Conservation (phyloP, 805 yeast species). For the Allodekkera sacchari region DNA sequence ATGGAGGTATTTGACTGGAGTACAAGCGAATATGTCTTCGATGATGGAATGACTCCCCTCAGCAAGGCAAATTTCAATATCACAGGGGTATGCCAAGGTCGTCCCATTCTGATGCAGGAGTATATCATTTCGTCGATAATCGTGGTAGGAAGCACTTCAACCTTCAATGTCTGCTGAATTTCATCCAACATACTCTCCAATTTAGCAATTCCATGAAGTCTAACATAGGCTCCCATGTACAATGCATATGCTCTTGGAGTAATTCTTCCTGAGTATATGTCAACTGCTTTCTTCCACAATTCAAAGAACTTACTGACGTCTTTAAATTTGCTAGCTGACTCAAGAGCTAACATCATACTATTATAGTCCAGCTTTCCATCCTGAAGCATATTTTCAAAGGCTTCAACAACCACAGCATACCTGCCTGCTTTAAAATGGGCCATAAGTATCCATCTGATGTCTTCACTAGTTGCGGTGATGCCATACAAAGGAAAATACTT, state of each 20-base stretch:
- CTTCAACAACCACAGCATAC: conserved; percentile 13
- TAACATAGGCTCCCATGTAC: conserved; percentile 15
- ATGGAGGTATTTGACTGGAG: conserved; percentile 15
- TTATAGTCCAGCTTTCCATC: conserved; percentile 8
- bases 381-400: conserved; percentile 7
- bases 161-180: conserved; percentile 5
- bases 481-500: conserved; percentile 18
- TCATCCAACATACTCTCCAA: conserved; percentile 10
- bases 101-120: conserved; percentile 11
- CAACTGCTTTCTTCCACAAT: conserved; percentile 13
- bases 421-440: conserved; percentile 18
- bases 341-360: conserved; percentile 14
- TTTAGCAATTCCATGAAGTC: conserved; percentile 10
- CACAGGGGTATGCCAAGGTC: conserved; percentile 12
- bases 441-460: conserved; percentile 17
- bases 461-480: conserved; percentile 9
- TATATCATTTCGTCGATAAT: conserved; percentile 21
- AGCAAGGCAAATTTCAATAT: conserved; percentile 13
- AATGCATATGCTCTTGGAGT: conserved; percentile 12
- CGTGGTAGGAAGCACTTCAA: conserved; percentile 12
- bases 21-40: conserved; percentile 22
- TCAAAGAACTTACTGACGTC: conserved; percentile 10
- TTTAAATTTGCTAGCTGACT: conserved; percentile 13
- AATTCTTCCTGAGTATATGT: conserved; percentile 7
- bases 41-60: conserved; percentile 9